phyloP scores from a whole-genome alignment of 1,284 basidiomycete species.

The Moniliophthora roreri region DNA sequence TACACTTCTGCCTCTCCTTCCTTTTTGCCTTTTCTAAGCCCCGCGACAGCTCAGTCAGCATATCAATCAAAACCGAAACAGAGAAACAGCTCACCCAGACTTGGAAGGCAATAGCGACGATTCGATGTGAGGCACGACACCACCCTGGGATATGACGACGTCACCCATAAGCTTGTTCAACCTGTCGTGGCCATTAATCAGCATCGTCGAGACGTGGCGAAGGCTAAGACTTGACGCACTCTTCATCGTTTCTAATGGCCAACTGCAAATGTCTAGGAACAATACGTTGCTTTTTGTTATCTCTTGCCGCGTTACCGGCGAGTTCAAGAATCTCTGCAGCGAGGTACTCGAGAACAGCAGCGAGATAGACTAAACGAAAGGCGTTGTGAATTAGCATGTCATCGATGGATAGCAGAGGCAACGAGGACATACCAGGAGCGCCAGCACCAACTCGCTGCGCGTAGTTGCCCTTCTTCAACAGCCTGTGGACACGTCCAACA shows the following conservation, averaged over 20 bases:
- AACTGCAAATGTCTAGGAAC: slow-evolving; percentile 88
- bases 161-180: slow-evolving; percentile 74
- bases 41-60: slow-evolving; percentile 5
- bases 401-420: background rate
- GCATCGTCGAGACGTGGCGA: background rate
- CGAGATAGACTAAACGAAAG: slow-evolving; percentile 64
- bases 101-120: slow-evolving; percentile 42
- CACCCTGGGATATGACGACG: slow-evolving; percentile 90
- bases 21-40: slow-evolving; percentile 37
- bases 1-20: slow-evolving; percentile 34
- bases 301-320: slow-evolving; percentile 82
- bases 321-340: slow-evolving; percentile 89
- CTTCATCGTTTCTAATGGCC: slow-evolving; percentile 86
- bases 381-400: background rate
- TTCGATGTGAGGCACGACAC: slow-evolving; percentile 71
- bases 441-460: slow-evolving; percentile 61
- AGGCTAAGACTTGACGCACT: slow-evolving; percentile 39
- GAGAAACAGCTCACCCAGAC: slow-evolving; percentile 28
- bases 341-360: slow-evolving; percentile 80
- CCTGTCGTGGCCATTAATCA: slow-evolving; percentile 26
- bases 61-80: background rate
- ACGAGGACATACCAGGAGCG: slow-evolving; percentile 72
- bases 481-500: slow-evolving; percentile 87
- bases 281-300: slow-evolving; percentile 88
- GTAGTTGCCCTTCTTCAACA: slow-evolving; percentile 55